A percentile compares a stretch with the other conserved stretches of the same genome.
Evolutionary conservation across 495 filamentous ascomycete species (phyloP).

Genomic region (Pyrenula aspistea): DNA sequence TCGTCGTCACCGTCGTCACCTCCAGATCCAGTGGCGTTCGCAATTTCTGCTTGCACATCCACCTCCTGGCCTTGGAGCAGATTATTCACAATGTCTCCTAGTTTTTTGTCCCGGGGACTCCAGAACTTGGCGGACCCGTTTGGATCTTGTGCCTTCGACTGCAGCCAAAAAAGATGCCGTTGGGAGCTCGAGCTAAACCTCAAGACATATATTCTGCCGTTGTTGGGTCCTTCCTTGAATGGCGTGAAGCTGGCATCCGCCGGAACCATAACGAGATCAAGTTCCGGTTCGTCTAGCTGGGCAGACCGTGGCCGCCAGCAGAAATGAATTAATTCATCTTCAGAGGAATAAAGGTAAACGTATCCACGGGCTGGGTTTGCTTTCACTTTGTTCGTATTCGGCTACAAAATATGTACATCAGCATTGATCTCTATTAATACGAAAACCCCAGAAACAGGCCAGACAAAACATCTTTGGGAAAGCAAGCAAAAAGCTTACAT

Average conservation of each 20-base stretch:
- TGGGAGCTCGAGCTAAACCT: constrained; percentile 91
- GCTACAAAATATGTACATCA: constrained; percentile 15
- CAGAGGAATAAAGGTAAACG: constrained; percentile 84
- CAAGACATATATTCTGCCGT: constrained; percentile 83
- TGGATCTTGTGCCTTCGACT: constrained; percentile 71
- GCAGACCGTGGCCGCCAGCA: constrained; percentile 75
- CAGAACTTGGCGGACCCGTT: constrained; percentile 64
- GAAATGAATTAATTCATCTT: constrained; percentile 93
- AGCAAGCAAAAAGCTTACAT: constrained; percentile 43
- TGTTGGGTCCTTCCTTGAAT: constrained; percentile 60
- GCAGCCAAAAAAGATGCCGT: constrained; percentile 91
- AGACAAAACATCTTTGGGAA: too few species aligned
- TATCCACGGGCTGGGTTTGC: constrained; percentile 66
- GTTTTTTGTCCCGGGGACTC: constrained; percentile 65
- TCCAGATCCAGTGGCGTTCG: constrained; percentile 41
- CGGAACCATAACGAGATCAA: constrained; percentile 87
- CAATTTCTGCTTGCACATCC: constrained; percentile 66
- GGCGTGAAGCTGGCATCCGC: constrained; percentile 73
- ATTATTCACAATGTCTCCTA: constrained; percentile 73
- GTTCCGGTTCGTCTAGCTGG: constrained; percentile 53
- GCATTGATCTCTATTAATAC: not conserved
- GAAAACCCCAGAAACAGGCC: not conserved
- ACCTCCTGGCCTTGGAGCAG: constrained; percentile 85
- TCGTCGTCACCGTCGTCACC: constrained; percentile 50
- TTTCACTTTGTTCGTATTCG: constrained; percentile 52